These are phyloP conservation scores for Lasiodiplodia hormozganensis DNA, from an alignment of 2,329 filamentous ascomycete species.

Conservation along the genomic window DNA sequence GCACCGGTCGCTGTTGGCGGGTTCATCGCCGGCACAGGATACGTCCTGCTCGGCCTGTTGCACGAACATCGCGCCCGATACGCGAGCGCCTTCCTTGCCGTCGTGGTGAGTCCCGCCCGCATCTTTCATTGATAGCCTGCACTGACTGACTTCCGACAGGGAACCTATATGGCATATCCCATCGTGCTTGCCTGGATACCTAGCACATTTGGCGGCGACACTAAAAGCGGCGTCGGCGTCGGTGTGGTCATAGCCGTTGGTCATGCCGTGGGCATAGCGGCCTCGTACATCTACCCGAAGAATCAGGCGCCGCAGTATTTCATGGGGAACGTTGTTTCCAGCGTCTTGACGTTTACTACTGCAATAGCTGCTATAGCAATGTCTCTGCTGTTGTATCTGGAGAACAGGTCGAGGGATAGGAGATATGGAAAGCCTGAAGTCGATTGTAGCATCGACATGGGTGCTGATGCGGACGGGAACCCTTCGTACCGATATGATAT, in stretches of 20 bases:
- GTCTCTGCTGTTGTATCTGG: background rate
- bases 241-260: background rate
- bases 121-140: background rate
- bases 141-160: background rate
- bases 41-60: background rate
- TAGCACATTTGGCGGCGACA: background rate
- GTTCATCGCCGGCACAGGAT: background rate
- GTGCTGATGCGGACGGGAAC: background rate
- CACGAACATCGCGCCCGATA: background rate
- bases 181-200: background rate
- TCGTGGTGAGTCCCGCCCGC: background rate
- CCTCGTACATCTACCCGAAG: background rate
- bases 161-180: background rate
- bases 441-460: background rate
- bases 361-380: background rate
- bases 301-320: background rate
- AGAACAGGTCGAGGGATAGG: background rate
- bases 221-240: background rate
- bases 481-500: background rate
- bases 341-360: background rate
- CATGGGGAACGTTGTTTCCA: background rate
- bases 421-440: background rate
- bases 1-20: background rate
- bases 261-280: background rate
- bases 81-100: background rate